Conservation (phyloP, 305 asterid genomes). For the Fraxinus platypoda region DNA sequence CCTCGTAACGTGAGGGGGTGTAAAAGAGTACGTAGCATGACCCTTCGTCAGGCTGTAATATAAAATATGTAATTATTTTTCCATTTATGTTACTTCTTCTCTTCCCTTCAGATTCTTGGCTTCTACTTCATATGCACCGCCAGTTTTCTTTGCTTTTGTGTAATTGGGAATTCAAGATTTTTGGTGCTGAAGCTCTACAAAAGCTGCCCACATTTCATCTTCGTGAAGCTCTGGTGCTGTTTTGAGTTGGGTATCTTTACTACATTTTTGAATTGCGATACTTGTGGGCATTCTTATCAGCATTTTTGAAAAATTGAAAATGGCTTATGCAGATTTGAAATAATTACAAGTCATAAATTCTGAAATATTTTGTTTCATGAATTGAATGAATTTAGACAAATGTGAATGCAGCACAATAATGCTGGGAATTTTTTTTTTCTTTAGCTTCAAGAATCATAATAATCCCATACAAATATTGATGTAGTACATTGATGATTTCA, state of each 20-base stretch:
- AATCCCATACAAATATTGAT: neutral
- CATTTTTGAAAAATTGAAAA: neutral
- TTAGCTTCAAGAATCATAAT: neutral
- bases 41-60: too few relatives aligned
- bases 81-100: neutral
- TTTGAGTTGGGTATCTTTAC: neutral
- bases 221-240: constrained; percentile 15
- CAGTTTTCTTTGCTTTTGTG: constrained; percentile 25
- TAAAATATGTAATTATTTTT: constrained; percentile 2
- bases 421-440: neutral
- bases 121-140: constrained; percentile 18
- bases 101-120: constrained; percentile 7
- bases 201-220: constrained; percentile 23
- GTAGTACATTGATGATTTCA: neutral
- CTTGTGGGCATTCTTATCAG: neutral
- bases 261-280: constrained; percentile 2
- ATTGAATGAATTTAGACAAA: neutral
- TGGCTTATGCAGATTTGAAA: neutral
- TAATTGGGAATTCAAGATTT: constrained; percentile 31
- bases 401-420: neutral
- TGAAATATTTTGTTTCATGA: neutral
- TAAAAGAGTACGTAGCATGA: too few relatives aligned
- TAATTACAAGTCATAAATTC: neutral
- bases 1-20: too few relatives aligned
- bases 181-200: constrained; percentile 26